Base-by-base conservation (phyloP, 352 stramenopile genomes). In the Pythium rhizo-oryzae region DNA sequence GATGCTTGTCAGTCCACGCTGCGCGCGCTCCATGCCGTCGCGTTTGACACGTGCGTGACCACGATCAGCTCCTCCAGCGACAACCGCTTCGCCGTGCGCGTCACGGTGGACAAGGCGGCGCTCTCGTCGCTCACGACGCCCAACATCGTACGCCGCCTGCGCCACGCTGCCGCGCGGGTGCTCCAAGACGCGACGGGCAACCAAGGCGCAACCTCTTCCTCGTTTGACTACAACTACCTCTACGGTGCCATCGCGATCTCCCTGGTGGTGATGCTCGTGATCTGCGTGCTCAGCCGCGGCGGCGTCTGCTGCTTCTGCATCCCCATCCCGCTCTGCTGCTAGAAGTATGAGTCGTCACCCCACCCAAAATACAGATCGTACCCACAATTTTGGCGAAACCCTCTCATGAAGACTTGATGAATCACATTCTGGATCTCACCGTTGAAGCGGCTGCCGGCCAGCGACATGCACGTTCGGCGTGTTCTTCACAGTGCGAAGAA, bases 271-370 rank as follows among this genome's bases (percentile, higher is more conserved):
- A 28, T 66, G 59, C 35, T 66, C 28, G 21, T 66, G 33, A 41
- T 51, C 49, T 59, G 30, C 51, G 15, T 66, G 24, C 35, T 59
- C n/a, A 59, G 52, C 25, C 49, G 59, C 28, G 49, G 47, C 49
- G 37, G 50, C 46, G 21, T 43, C 19, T 37, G 47, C 59, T 66
- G 59, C 37, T 66, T 52, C 59, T 66, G 59, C 50, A 66, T 66
- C 43, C 59, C 59, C 28, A 66, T 66, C 37, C 59, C 59, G 24
- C 23, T 66, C 18, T 66, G 59, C 59, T 66, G 59, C 37, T 66
- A 62, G 16, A 23, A n/a, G n/a, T n/a, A 35, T 5, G 37, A 6
- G 18, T n/a, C 41, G n/a, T 35, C 49, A 55, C 7, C 19, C 21
- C 11, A 63, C 16, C 25, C 37, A 54, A 39, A 43, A 43, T n/a